Evolutionary conservation across 1,284 basidiomycete genomes (phyloP).

Genomic region (Apiotrichum gracile): DNA sequence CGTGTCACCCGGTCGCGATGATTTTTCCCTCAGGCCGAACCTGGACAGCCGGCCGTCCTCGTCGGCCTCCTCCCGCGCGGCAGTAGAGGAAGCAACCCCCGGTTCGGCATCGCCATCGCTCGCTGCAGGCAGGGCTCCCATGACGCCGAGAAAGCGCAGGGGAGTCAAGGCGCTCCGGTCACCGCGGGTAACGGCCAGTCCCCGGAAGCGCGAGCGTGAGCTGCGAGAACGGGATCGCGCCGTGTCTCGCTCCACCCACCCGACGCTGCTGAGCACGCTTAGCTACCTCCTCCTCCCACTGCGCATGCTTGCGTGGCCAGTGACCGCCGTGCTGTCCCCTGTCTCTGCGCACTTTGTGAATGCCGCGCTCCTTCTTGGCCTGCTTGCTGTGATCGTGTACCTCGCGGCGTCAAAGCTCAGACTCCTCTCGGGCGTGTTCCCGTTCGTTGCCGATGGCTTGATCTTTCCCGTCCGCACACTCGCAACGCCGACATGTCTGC

Average conservation of each 20-base stretch:
- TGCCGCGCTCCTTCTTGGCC: conserved; percentile 10
- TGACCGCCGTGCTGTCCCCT: conserved; percentile 17
- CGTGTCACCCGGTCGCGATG: neutral
- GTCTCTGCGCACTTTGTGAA: conserved; percentile 25
- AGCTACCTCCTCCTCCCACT: conserved; percentile 17
- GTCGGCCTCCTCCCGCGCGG: neutral
- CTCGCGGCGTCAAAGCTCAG: neutral
- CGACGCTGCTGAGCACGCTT: conserved; percentile 13
- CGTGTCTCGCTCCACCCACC: neutral
- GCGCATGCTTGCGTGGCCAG: conserved; percentile 16
- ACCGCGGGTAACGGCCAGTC: neutral
- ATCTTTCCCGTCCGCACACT: conserved; percentile 21
- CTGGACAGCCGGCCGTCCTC: neutral
- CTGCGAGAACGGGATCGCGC: neutral
- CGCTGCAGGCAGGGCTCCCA: neutral
- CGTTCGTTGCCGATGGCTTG: neutral
- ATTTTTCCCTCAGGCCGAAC: no score
- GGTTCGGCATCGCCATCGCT: neutral
- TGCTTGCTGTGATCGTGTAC: conserved; percentile 5
- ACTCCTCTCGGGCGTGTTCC: neutral
- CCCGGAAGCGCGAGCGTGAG: neutral
- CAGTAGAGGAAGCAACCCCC: neutral
- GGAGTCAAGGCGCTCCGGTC: neutral
- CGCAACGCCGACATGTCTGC: conserved; percentile 32
- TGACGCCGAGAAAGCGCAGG: conserved; percentile 1